phyloP scores from a whole-genome alignment of 345 rosid genomes.

The Lepidium didymum region DNA sequence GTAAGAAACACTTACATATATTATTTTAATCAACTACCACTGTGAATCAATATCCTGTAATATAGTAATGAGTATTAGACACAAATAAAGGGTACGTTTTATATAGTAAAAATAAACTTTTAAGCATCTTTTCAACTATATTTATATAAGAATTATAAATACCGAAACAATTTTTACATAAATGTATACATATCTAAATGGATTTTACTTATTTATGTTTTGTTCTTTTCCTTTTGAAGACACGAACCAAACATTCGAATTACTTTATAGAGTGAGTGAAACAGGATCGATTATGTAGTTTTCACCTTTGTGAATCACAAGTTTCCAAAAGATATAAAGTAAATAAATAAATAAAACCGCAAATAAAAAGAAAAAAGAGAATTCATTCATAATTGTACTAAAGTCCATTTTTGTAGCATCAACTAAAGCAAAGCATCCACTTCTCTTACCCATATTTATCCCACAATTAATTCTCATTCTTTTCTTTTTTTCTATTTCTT shows the following conservation, averaged over 20 bases:
- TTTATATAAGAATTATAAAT: no score
- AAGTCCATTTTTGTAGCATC: conserved; percentile 24
- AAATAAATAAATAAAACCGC: no score
- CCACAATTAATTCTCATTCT: background rate
- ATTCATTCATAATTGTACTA: background rate
- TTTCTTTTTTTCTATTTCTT: background rate
- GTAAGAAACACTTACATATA: no score
- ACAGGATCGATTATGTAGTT: conserved; percentile 15
- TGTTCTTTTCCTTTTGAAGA: background rate
- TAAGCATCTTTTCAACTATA: no score
- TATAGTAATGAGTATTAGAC: no score
- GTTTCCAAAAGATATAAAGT: background rate
- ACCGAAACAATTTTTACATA: no score
- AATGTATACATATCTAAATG: no score
- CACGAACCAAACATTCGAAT: background rate
- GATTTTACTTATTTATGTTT: background rate
- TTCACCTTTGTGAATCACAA: conserved; percentile 23
- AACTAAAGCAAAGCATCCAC: background rate
- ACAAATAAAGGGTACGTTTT: no score
- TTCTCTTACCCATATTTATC: no score
- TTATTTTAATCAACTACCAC: no score
- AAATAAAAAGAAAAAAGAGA: background rate
- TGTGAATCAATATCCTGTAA: no score
- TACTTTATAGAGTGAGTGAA: conserved; percentile 5
- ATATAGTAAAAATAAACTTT: no score